Evolutionary conservation across 2,329 filamentous ascomycete genomes (phyloP), one percentile per base, ranked within the genome.

Genomic region (Seiridium cupressi): DNA sequence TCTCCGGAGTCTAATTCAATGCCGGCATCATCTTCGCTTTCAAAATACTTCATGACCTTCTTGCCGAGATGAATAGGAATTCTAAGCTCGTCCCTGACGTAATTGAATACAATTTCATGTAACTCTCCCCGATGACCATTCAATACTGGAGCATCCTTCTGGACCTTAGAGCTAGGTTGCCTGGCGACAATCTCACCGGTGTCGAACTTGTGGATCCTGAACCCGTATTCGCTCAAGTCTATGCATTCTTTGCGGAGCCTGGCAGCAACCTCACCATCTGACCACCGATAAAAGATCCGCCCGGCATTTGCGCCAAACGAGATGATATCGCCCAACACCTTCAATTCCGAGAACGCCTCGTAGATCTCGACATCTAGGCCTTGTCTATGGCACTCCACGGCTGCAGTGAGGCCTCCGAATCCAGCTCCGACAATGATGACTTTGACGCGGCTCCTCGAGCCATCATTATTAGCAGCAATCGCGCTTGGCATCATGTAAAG

Each of bases 101-200:
- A 82, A 42, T 84, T 79, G 61, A 85, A 86, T 3, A 88, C 78
- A 9, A 87, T 79, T 56, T 81, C 75, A 62, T 88, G 85, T 58
- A 88, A 74, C 70, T 87, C 85, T 13, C 85, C 85, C 26, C 85
- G 72, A 64, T 88, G 85, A 0, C 85, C 85, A 55, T 87, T 87
- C 66, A 87, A 83, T 8, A 82, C 79, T 0, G 84, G 84, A 10
- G 80, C 78, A 13, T 81, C 78, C 1, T 75, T 74, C 38, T 79
- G 70, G 40, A 72, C 72, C 1, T 74, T 67, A 3, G 81, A 80
- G 0, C 76, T 77, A 51, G 67, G 70, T 60, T 88, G 85, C 60
- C 85, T 84, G 59, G 83, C 79, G 31, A 88, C 79, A 9, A 87
- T 78, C 69, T 88, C 85, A 40, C 84, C 84, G 0, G 79, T 80